Percentiles rank a stretch among this genome's conserved stretches.
These are phyloP conservation scores for Leishmania arabica DNA, from an alignment of 208 protist species.

Conservation along the genomic window DNA sequence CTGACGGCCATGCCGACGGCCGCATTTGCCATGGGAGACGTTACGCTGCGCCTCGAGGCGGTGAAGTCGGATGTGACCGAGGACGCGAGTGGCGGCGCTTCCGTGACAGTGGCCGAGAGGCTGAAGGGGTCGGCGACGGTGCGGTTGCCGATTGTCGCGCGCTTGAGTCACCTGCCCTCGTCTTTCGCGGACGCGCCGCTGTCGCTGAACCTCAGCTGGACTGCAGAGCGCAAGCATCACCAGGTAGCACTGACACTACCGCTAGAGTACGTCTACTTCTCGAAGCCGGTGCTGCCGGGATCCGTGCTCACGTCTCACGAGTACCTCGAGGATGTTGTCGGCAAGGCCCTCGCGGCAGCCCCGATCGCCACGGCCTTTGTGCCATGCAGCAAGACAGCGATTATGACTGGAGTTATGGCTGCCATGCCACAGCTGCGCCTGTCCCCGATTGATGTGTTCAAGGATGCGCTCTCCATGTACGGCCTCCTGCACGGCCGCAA, in stretches of 20 bases:
- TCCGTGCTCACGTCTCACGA: constrained; percentile 30
- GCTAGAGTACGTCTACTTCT: constrained; percentile 66
- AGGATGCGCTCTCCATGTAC: constrained; percentile 62
- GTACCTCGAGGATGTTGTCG: constrained; percentile 47
- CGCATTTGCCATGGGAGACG: constrained; percentile 13
- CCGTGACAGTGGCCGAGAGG: constrained; percentile 35
- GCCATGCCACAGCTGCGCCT: constrained; percentile 49
- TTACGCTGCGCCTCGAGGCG: constrained; percentile 11
- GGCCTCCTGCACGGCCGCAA: constrained; percentile 66
- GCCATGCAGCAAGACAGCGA: constrained; percentile 38
- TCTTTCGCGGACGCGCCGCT: constrained; percentile 34
- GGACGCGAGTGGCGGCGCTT: neutral
- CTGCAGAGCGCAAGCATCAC: constrained; percentile 38
- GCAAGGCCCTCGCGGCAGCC: constrained; percentile 26
- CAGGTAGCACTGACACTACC: constrained; percentile 21
- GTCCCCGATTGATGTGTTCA: constrained; percentile 64
- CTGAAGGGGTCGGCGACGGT: constrained; percentile 42
- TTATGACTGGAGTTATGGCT: constrained; percentile 35
- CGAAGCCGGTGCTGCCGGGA: constrained; percentile 30
- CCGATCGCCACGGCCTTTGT: constrained; percentile 53
- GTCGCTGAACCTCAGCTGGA: constrained; percentile 43
- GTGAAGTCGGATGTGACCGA: neutral
- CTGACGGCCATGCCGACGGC: constrained; percentile 20
- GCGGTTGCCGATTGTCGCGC: constrained; percentile 28
- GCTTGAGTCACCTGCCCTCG: constrained; percentile 33